Percentiles rank a stretch among this genome's conserved stretches.
phyloP scores from a whole-genome alignment of 805 yeast species.

The Candida xyloterini region DNA sequence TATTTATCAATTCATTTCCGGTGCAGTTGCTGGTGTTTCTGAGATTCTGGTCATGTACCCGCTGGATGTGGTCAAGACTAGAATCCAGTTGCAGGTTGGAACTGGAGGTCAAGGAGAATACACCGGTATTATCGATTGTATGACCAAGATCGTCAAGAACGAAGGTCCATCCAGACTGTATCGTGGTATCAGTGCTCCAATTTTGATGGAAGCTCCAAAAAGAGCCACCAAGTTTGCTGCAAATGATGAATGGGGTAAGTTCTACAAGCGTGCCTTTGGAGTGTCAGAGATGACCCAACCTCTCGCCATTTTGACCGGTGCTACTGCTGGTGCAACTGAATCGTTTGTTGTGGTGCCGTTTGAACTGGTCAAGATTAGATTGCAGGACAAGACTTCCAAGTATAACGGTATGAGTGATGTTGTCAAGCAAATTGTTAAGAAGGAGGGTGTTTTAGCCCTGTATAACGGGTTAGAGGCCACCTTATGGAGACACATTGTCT shows the following conservation, averaged over 20 bases:
- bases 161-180: constrained; percentile 86
- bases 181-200: constrained; percentile 94
- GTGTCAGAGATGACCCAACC: constrained; percentile 70
- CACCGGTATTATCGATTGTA: constrained; percentile 79
- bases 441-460: constrained; percentile 77
- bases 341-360: constrained; percentile 97
- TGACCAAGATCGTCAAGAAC: constrained; percentile 74
- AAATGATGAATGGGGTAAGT: constrained; percentile 91
- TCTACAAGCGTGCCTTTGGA: constrained; percentile 72
- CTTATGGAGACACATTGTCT: constrained; percentile 90
- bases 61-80: constrained; percentile 92
- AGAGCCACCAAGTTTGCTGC: constrained; percentile 99
- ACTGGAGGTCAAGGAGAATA: constrained; percentile 56
- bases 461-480: constrained; percentile 97
- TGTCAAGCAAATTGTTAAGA: constrained; percentile 62
- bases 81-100: constrained; percentile 84
- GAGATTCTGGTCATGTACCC: constrained; percentile 96
- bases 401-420: constrained; percentile 86
- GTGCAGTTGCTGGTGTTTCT: constrained; percentile 98
- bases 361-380: constrained; percentile 90
- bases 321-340: constrained; percentile 97
- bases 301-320: constrained; percentile 88
- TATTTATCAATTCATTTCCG: constrained; percentile 77
- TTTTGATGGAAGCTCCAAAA: constrained; percentile 98
- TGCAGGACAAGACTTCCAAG: constrained; percentile 83